Conservation (phyloP, 352 stramenopile species). For the Phytophthora pini region DNA sequence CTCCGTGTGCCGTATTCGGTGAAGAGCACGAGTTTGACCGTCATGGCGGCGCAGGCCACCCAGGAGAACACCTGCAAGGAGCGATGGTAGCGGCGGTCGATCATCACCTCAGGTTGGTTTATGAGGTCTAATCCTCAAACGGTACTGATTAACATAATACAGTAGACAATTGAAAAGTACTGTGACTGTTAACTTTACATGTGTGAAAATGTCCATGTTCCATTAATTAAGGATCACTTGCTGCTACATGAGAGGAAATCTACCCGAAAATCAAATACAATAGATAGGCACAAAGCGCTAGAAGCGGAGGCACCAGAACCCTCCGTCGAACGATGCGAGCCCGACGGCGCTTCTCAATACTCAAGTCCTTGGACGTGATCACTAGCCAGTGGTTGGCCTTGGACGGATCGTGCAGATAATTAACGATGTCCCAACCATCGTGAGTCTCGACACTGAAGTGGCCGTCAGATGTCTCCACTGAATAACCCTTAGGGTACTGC, state of each 20-base stretch:
- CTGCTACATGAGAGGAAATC: conserved; percentile 8
- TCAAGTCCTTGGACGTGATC: conserved; percentile 53
- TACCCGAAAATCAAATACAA: conserved; percentile 46
- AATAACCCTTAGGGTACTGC: conserved; percentile 77
- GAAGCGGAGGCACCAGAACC: conserved; percentile 17
- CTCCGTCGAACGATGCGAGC: conserved; percentile 27
- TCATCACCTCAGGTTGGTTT: conserved; percentile 53
- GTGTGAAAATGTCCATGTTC: background rate
- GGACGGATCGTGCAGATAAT: conserved; percentile 59
- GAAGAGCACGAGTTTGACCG: conserved; percentile 86
- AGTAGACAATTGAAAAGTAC: background rate
- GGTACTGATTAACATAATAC: background rate
- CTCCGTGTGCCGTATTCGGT: conserved; percentile 75
- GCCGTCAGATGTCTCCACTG: conserved; percentile 63
- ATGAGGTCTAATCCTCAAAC: background rate
- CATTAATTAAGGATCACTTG: conserved; percentile 12
- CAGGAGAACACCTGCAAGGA: conserved; percentile 88
- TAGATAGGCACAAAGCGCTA: conserved; percentile 32
- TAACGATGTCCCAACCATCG: conserved; percentile 70
- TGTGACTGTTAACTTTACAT: background rate
- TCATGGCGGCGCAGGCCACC: conserved; percentile 80
- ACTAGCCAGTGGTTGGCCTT: conserved; percentile 47
- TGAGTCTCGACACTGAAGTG: conserved; percentile 50
- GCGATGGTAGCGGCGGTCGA: conserved; percentile 85
- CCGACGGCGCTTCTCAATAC: conserved; percentile 36